Evolutionary conservation across 192 early-diverging fungal species (phyloP).

Genomic region (Phycomyces blakesleeanus): DNA sequence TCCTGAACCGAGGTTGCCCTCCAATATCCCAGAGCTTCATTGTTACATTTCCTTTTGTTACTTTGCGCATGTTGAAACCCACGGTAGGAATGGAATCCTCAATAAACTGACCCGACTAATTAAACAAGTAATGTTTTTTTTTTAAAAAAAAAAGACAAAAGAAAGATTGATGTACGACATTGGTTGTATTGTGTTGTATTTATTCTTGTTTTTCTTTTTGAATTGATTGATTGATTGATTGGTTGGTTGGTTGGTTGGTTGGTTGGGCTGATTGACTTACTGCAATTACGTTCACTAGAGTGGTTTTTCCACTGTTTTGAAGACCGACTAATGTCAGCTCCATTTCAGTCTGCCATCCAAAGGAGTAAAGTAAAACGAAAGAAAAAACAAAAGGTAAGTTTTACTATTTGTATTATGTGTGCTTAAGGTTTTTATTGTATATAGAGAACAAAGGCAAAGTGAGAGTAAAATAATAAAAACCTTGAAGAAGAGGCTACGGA

Average conservation of each 20-base stretch:
- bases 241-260: too few species aligned
- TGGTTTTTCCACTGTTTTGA: constrained; percentile 86
- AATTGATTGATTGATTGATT: too few species aligned
- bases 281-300: constrained; percentile 82
- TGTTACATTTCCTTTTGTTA: constrained; percentile 87
- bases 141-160: too few species aligned
- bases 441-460: too few species aligned
- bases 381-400: constrained; percentile 8
- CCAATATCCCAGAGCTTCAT: constrained; percentile 99
- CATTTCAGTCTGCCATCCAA: constrained; percentile 63
- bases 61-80: constrained; percentile 98
- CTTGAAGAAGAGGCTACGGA: constrained; percentile 79
- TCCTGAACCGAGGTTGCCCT: constrained; percentile 94
- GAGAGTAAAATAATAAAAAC: constrained; percentile 27
- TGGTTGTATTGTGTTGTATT: too few species aligned
- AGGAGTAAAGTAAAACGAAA: too few species aligned
- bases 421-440: too few species aligned
- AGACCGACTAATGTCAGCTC: constrained; percentile 85
- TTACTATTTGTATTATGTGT: neutral
- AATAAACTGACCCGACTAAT: constrained; percentile 69
- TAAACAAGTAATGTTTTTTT: neutral
- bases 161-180: too few species aligned
- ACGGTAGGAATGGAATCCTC: constrained; percentile 97
- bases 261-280: constrained; percentile 37
- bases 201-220: neutral